These are phyloP conservation scores for Centella asiatica DNA, from an alignment of 129 eudicot genomes.

Conservation along the genomic window DNA sequence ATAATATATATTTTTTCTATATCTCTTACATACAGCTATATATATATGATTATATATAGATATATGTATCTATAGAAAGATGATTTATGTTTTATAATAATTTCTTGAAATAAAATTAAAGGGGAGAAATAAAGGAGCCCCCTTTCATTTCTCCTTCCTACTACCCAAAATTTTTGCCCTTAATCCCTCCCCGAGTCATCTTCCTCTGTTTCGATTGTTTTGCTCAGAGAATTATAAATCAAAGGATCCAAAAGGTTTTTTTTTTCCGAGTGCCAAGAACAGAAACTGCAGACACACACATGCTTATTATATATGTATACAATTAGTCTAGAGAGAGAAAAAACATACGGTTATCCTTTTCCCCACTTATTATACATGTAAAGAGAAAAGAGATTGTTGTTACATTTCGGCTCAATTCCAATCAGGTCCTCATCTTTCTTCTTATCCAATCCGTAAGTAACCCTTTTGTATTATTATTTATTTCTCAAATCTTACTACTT, in stretches of 20 bases:
- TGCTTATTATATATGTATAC: slow-evolving; percentile 14
- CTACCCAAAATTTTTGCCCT: slow-evolving; percentile 1
- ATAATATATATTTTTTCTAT: neutral
- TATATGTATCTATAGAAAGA: slow-evolving; percentile 18
- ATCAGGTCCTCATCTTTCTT: slow-evolving; percentile 27
- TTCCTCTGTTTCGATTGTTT: slow-evolving; percentile 15
- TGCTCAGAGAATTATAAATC: slow-evolving; percentile 38
- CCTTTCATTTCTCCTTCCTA: slow-evolving; percentile 8
- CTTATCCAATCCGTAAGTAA: slow-evolving; percentile 55
- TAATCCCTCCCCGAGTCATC: slow-evolving; percentile 4
- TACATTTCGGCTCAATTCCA: slow-evolving; percentile 14
- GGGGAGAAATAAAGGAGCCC: slow-evolving; percentile 21
- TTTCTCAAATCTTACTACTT: neutral
- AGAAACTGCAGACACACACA: slow-evolving; percentile 25
- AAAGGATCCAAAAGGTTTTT: slow-evolving; percentile 22
- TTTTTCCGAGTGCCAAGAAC: slow-evolving; percentile 25
- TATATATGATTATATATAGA: slow-evolving; percentile 5
- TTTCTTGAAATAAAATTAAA: slow-evolving; percentile 15
- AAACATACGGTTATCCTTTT: slow-evolving; percentile 20
- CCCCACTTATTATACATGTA: slow-evolving; percentile 12
- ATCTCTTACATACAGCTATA: slow-evolving; percentile 1
- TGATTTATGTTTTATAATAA: slow-evolving; percentile 14
- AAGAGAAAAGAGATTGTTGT: slow-evolving; percentile 23
- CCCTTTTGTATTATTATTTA: slow-evolving; percentile 9
- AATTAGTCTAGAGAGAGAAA: slow-evolving; percentile 18